phyloP scores from a whole-genome alignment of 2,329 filamentous ascomycete genomes.

The Juglanconis oblonga region DNA sequence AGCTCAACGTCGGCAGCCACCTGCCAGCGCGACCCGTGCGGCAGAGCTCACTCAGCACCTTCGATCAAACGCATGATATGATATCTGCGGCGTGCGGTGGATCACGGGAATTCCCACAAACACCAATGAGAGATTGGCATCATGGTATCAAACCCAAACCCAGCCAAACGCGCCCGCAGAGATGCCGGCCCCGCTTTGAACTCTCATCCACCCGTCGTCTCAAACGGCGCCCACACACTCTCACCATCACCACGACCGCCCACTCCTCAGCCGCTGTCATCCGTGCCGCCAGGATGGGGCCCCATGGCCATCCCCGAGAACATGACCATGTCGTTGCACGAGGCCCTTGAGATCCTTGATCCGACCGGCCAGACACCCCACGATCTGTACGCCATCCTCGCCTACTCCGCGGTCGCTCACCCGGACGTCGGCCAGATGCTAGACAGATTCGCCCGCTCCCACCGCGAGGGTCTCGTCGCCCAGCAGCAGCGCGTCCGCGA shows the following conservation, averaged over 20 bases:
- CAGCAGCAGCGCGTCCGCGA: not conserved
- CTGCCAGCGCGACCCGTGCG: too few species aligned
- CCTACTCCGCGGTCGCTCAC: constrained; percentile 9
- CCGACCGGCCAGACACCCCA: constrained; percentile 5
- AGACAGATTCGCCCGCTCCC: constrained; percentile 5
- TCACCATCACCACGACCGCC: not conserved
- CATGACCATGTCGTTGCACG: constrained; percentile 9
- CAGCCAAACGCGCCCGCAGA: not conserved
- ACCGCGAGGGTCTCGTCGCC: not conserved
- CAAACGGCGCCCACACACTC: not conserved
- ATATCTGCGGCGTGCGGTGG: not conserved
- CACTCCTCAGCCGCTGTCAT: not conserved
- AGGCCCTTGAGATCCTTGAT: constrained; percentile 7
- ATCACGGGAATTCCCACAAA: not conserved
- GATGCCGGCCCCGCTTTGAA: not conserved
- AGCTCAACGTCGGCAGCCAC: too few species aligned
- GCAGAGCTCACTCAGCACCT: too few species aligned
- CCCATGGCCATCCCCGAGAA: not conserved
- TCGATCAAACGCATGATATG: not conserved
- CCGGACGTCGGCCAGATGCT: constrained; percentile 12
- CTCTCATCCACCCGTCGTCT: not conserved
- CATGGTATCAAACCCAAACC: not conserved
- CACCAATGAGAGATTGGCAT: not conserved
- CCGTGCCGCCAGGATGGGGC: not conserved
- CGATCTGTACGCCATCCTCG: constrained; percentile 7